Evolutionary conservation across 257 asterid species (phyloP).

Genomic region (Prunella vulgaris): DNA sequence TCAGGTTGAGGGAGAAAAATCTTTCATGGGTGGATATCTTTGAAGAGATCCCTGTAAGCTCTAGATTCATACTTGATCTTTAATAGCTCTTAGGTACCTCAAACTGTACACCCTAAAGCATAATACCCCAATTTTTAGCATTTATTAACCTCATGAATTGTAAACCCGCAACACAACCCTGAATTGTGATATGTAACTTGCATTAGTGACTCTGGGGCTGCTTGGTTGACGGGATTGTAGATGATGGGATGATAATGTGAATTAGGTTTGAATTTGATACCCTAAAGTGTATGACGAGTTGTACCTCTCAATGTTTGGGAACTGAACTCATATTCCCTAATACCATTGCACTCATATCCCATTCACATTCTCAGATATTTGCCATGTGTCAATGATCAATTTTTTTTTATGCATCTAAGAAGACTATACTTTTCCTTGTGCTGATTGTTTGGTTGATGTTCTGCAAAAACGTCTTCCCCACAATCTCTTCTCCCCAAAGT

Average conservation of each 20-base stretch:
- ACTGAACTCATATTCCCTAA: background rate
- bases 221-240: background rate
- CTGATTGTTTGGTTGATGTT: background rate
- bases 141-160: background rate
- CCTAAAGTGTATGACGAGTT: background rate
- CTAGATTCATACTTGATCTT: conserved; percentile 8
- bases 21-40: conserved; percentile 97
- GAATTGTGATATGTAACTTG: background rate
- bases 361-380: background rate
- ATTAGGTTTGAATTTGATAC: too few species aligned
- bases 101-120: background rate
- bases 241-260: background rate
- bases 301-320: background rate
- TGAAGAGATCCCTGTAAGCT: conserved; percentile 92
- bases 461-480: background rate
- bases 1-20: conserved; percentile 92
- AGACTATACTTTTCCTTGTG: background rate
- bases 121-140: background rate
- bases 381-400: too few species aligned
- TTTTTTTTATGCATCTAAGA: too few species aligned
- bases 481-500: background rate
- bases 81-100: background rate
- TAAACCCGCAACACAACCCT: background rate
- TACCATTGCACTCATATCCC: background rate
- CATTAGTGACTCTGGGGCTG: background rate